A percentile compares a stretch with the other conserved stretches of the same genome.
phyloP scores from a whole-genome alignment of 2,329 filamentous ascomycete genomes.

The Colletotrichum graminicola region DNA sequence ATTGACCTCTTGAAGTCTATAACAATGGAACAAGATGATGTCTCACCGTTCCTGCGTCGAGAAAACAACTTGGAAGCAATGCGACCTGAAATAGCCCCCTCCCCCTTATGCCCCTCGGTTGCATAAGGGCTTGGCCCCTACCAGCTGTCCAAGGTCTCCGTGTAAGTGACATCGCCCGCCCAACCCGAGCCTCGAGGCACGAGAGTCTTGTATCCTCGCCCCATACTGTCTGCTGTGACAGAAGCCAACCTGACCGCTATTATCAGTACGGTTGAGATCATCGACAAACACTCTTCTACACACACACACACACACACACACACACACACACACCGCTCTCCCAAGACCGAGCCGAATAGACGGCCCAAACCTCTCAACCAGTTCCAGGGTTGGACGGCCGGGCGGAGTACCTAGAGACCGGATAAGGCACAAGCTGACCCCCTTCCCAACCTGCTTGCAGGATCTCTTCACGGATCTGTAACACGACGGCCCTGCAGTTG shows the following conservation, averaged over 20 bases:
- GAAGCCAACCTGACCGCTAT: neutral
- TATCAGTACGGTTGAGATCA: neutral
- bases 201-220: neutral
- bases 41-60: conserved; percentile 31
- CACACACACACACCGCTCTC: neutral
- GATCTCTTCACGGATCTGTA: conserved; percentile 3
- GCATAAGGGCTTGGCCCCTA: neutral
- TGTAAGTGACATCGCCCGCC: neutral
- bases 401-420: neutral
- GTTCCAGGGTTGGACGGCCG: neutral
- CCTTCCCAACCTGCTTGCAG: conserved; percentile 1
- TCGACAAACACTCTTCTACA: neutral
- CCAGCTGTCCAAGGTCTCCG: neutral
- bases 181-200: conserved; percentile 2
- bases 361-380: neutral
- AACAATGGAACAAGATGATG: conserved; percentile 10
- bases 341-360: neutral
- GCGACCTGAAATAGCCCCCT: neutral
- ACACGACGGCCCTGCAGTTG: conserved; percentile 2
- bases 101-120: neutral
- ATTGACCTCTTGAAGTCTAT: neutral
- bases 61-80: conserved; percentile 14
- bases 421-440: neutral
- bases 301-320: too few species aligned
- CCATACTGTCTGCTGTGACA: conserved; percentile 1